Evolutionary conservation across 2,329 filamentous ascomycete genomes (phyloP), one percentile per base, ranked within the genome.

Genomic region (Emmonsiellopsis sp.): DNA sequence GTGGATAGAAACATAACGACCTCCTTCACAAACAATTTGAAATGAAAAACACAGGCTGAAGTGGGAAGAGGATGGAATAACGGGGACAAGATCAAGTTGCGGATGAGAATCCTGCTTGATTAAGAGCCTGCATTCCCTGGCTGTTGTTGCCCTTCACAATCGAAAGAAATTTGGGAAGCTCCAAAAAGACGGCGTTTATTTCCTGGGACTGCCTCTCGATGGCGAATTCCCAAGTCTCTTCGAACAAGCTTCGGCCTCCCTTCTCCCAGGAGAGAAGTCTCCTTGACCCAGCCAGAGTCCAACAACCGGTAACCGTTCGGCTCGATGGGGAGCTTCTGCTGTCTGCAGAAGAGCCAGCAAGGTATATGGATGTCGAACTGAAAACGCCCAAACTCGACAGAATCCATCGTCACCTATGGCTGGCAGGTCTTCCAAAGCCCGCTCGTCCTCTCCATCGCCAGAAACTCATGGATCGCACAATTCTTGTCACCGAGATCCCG

Each of bases 391-490:
- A 51, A 40, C 58, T 66, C 33, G 58, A 65, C 44, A 52, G 51
- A 10, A 59, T 66, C 36, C 55, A 61, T 36, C n/a, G 54, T 5
- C 48, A 57, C n/a, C 56, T 66, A 13, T 63, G 62, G 62, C 52
- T 65, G 31, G 65, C 56, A 34, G 65, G 65, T 5, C 53, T 54
- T 13, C 59, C 60, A 3, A 52, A 53, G 47, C 56, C 54, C 6
- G 54, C 61, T 14, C 60, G 64, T 4, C 57, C 64, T 4, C 55
- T 68, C 5, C 62, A 66, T 44, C 53, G 50, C 2, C 59, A 64
- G 21, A 46, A 53, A 11, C 37, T 63, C n/a, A 48, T 64, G 10
- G 52, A 54, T 14, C 58, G 58, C 14, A 42, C 55, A 8, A 55
- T 68, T 39, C 10, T 62, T 8, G 21, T 62, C 8, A 65, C 64